Base-by-base conservation (phyloP, 352 stramenopile genomes). In the Elongisporangium prolatum region DNA sequence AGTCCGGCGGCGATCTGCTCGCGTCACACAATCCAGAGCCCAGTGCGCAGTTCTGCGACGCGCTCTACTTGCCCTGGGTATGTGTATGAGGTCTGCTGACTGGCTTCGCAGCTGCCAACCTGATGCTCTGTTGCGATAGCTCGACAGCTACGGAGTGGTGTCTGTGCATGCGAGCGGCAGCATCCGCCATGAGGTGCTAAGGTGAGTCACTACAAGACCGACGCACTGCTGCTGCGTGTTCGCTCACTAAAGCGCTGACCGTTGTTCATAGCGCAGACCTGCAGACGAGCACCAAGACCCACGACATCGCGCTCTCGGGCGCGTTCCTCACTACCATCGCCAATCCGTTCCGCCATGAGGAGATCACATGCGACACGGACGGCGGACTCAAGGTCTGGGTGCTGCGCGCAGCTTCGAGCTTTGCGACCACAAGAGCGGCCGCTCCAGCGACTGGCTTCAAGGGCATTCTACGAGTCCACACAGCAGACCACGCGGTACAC, bases 331-430 rank as follows among this genome's bases (percentile, higher is more conserved):
- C 68, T 37, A 56, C 61, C 1, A 53, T 80, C n/a, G 57, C 53
- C 8, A 88, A 88, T 64, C n/a, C 63, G 9, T 34, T 60, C 47
- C 71, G 77, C 25, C 63, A 65, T 24, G 75, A 85, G 49, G 51
- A 85, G 22, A 65, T 85, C 55, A 84, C 77, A 25, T 60, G 70
- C 5, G 77, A 87, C 50, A 69, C 74, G 2, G 68, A 81, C 13
- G 77, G 77, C 21, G 74, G 77, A 5, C 60, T 85, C n/a, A 83
- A 82, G 56, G 71, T 81, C 2, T 87, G 77, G 74, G 65, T 64
- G 18, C 50, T 85, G 5, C 70, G 74, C 8, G 59, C 69, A 4
- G 56, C 69, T 5, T 48, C 61, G 18, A 68, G 49, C 28, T 52
- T 60, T 13, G 53, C 63, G 6, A 68, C 65, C 18, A 60, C 66